phyloP scores from a whole-genome alignment of 228 moss, liverwort and hornwort genomes.

The Sphagnum fallax region DNA sequence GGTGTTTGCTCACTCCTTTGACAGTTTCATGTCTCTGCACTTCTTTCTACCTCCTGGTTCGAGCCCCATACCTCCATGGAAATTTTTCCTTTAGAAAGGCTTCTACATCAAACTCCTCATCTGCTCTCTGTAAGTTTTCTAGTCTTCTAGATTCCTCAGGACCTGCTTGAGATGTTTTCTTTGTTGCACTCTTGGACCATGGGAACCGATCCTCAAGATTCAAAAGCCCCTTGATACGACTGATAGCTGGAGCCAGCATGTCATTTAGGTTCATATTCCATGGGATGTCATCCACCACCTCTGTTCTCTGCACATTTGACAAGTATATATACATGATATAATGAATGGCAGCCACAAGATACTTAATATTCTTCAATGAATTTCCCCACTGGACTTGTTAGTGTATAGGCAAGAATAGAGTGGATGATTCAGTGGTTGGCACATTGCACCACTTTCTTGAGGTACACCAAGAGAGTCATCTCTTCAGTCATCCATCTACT shows the following conservation, averaged over 20 bases:
- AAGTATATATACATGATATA: background rate
- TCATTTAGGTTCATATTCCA: conserved; percentile 81
- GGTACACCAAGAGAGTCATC: too few species aligned
- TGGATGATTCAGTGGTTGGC: background rate
- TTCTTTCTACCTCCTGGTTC: conserved; percentile 5
- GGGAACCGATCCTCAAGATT: conserved; percentile 47
- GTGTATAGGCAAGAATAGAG: background rate
- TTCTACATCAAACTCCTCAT: conserved; percentile 78
- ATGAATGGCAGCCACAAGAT: background rate
- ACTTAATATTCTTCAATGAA: background rate
- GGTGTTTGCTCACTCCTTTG: too few species aligned
- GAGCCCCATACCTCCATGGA: conserved; percentile 52
- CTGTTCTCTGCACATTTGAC: conserved; percentile 62
- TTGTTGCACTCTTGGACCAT: conserved; percentile 29
- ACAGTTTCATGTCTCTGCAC: too few species aligned
- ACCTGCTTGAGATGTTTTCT: conserved; percentile 12
- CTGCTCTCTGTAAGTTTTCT: conserved; percentile 6
- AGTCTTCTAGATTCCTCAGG: conserved; percentile 12
- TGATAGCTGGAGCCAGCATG: conserved; percentile 81
- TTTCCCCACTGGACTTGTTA: background rate
- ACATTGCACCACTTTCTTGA: too few species aligned
- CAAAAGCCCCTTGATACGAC: conserved; percentile 67
- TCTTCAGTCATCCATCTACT: too few species aligned
- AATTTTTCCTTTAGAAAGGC: conserved; percentile 69
- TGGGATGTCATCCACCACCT: conserved; percentile 71